phyloP scores from a whole-genome alignment of 2,329 filamentous ascomycete species.

The Trichothecium roseum region DNA sequence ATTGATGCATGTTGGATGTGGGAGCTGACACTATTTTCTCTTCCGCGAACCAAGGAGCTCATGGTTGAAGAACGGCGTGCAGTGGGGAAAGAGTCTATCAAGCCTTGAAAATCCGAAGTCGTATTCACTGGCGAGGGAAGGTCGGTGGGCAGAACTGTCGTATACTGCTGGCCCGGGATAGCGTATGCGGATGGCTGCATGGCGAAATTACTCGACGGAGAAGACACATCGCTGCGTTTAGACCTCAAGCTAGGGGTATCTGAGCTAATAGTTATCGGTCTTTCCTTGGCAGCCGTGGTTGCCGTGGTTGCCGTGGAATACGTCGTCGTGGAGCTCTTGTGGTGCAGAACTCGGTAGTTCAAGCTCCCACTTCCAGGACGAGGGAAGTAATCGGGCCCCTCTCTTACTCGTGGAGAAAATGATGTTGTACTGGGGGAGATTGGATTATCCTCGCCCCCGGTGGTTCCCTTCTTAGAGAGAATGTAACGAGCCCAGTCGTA shows the following conservation, averaged over 20 bases:
- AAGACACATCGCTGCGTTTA: slow-evolving; percentile 52
- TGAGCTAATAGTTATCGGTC: slow-evolving; percentile 41
- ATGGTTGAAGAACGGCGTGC: slow-evolving; percentile 49
- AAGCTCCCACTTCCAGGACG: slow-evolving; percentile 34
- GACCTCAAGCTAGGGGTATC: slow-evolving; percentile 52
- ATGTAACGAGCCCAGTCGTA: slow-evolving; percentile 51
- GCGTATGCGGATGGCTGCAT: slow-evolving; percentile 25
- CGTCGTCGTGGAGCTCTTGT: slow-evolving; percentile 38
- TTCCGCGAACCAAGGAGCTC: slow-evolving; percentile 43
- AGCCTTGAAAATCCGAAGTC: slow-evolving; percentile 41
- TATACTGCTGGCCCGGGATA: slow-evolving; percentile 36
- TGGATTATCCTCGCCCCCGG: slow-evolving; percentile 39
- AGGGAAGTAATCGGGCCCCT: slow-evolving; percentile 28
- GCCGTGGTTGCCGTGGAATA: slow-evolving; percentile 22
- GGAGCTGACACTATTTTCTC: slow-evolving; percentile 42
- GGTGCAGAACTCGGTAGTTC: slow-evolving; percentile 26
- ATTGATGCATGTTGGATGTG: slow-evolving; percentile 27
- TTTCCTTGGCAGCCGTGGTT: slow-evolving; percentile 28
- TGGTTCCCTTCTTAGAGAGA: slow-evolving; percentile 30
- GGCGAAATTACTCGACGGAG: slow-evolving; percentile 39
- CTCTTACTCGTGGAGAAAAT: slow-evolving; percentile 32
- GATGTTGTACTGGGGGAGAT: slow-evolving; percentile 43
- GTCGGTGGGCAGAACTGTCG: slow-evolving; percentile 40
- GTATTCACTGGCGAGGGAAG: slow-evolving; percentile 46
- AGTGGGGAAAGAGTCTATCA: slow-evolving; percentile 48